A percentile compares a stretch with the other conserved stretches of the same genome.
Conservation (phyloP, 116 monocot species). For the Phalaenopsis hybrid region DNA sequence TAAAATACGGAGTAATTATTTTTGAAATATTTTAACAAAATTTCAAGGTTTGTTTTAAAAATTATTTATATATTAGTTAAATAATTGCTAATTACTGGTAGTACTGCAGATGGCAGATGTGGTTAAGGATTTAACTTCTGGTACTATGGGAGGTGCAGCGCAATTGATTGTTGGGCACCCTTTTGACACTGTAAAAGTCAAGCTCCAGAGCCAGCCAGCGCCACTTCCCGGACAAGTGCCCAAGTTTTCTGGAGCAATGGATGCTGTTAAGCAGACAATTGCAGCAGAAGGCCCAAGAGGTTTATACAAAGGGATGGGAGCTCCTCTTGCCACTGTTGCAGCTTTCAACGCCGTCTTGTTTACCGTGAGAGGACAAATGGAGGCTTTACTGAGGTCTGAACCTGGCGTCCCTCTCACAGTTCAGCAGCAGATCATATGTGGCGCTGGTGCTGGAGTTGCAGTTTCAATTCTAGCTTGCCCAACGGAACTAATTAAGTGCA, state of each 20-base stretch:
- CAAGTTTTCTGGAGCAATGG: slow-evolving; percentile 78
- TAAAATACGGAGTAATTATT: too few species aligned
- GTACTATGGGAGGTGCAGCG: slow-evolving; percentile 81
- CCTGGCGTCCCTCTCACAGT: slow-evolving; percentile 56
- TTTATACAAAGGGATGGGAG: slow-evolving; percentile 96
- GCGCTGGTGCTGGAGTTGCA: slow-evolving; percentile 86
- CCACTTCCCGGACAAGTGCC: slow-evolving; percentile 79
- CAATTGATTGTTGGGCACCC: slow-evolving; percentile 92
- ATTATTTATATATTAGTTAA: background rate
- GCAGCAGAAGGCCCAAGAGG: slow-evolving; percentile 78
- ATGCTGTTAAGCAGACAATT: slow-evolving; percentile 91
- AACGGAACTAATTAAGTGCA: slow-evolving; percentile 93
- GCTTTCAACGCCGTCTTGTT: slow-evolving; percentile 93
- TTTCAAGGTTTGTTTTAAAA: too few species aligned
- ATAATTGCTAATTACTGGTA: background rate
- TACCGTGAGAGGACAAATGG: slow-evolving; percentile 88
- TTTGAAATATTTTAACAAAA: too few species aligned
- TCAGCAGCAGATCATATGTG: slow-evolving; percentile 74
- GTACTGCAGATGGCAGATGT: slow-evolving; percentile 67
- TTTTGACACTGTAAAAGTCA: slow-evolving; percentile 95
- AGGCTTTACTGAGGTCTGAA: slow-evolving; percentile 60
- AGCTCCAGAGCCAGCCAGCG: slow-evolving; percentile 86
- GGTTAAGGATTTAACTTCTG: slow-evolving; percentile 77
- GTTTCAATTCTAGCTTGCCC: slow-evolving; percentile 90
- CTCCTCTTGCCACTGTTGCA: slow-evolving; percentile 89